Conservation (phyloP, 192 early-diverging fungal species). For the Coemansia sp. region DNA sequence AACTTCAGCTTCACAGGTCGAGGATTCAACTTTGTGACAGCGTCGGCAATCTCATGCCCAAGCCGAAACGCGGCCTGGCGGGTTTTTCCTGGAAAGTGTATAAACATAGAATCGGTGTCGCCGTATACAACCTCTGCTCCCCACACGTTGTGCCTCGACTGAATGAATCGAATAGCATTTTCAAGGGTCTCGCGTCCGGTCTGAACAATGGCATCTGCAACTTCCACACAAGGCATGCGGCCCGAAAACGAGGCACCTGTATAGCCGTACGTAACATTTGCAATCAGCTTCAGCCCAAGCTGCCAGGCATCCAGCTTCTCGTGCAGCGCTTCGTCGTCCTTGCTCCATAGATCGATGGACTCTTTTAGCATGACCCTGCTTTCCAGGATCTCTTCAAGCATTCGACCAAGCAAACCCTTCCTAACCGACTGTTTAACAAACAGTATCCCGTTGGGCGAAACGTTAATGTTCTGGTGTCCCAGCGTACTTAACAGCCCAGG, state of each 20-base stretch:
- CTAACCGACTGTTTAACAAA: conserved; percentile 87
- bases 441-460: conserved; percentile 82
- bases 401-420: conserved; percentile 73
- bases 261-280: conserved; percentile 95
- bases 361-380: conserved; percentile 90
- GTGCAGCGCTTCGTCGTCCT: conserved; percentile 43
- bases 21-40: conserved; percentile 74
- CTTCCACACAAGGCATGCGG: conserved; percentile 86
- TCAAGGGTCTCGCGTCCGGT: conserved; percentile 85
- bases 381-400: conserved; percentile 87
- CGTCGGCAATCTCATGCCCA: conserved; percentile 79
- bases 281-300: conserved; percentile 84
- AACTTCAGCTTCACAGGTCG: conserved; percentile 89
- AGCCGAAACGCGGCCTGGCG: conserved; percentile 77
- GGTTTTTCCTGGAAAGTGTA: conserved; percentile 68
- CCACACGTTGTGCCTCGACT: conserved; percentile 62
- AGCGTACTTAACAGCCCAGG: conserved; percentile 63
- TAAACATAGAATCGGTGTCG: conserved; percentile 94
- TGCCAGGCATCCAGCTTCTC: conserved; percentile 82
- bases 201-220: conserved; percentile 91
- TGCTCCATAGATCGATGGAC: conserved; percentile 69
- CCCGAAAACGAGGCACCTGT: conserved; percentile 83
- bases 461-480: conserved; percentile 72
- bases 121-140: conserved; percentile 87
- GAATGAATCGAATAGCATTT: conserved; percentile 67